These are phyloP conservation scores for Singerocomus inundabilis DNA, from an alignment of 1,284 basidiomycete genomes.

Conservation along the genomic window DNA sequence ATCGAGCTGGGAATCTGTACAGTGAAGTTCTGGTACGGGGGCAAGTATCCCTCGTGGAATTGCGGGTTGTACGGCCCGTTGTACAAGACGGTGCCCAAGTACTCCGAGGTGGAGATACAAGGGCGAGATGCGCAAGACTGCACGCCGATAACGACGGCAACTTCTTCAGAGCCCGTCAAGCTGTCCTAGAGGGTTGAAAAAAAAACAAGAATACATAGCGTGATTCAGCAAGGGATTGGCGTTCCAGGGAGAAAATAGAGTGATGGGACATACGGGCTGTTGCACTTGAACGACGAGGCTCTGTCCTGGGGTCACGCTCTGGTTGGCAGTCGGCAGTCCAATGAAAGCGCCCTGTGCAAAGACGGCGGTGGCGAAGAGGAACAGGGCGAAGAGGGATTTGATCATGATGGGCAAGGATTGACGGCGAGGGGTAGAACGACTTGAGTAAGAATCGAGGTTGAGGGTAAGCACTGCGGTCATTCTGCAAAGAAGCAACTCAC, in stretches of 20 bases:
- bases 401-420: slow-evolving; percentile 12
- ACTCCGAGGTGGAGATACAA: slow-evolving; percentile 13
- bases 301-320: slow-evolving; percentile 15
- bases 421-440: neutral
- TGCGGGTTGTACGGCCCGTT: slow-evolving; percentile 24
- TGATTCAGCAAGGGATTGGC: neutral
- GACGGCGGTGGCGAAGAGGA: slow-evolving; percentile 14
- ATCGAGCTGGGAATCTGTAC: slow-evolving; percentile 18
- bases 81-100: slow-evolving; percentile 30
- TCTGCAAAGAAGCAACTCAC: too few relatives aligned
- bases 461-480: too few relatives aligned
- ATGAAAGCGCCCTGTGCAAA: slow-evolving; percentile 22
- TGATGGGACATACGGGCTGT: slow-evolving; percentile 22
- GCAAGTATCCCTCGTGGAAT: slow-evolving; percentile 13
- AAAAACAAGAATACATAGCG: neutral
- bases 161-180: slow-evolving; percentile 27
- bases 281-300: slow-evolving; percentile 25
- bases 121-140: slow-evolving; percentile 24
- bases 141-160: slow-evolving; percentile 32
- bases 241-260: neutral
- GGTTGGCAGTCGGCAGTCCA: slow-evolving; percentile 12
- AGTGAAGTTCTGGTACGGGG: slow-evolving; percentile 32
- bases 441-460: neutral
- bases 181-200: slow-evolving; percentile 17
- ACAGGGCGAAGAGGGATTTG: slow-evolving; percentile 5